Evolutionary conservation across 208 protist species (phyloP).

Genomic region (Trypanosoma lewisi): DNA sequence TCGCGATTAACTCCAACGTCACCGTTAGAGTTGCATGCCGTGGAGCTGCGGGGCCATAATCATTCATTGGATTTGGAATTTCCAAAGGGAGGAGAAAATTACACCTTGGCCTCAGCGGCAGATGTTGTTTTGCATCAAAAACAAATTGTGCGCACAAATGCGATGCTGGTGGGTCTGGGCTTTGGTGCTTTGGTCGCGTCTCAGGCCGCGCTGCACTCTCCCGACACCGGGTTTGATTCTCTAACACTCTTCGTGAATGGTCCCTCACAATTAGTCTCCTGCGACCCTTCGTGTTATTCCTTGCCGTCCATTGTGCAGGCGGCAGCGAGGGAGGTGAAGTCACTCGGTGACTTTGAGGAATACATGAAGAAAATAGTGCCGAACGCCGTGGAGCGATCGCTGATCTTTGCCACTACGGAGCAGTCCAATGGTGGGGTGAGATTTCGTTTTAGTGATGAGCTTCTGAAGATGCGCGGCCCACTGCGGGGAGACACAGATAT

Average conservation of each 20-base stretch:
- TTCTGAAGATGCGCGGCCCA: constrained; percentile 29
- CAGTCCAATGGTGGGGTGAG: constrained; percentile 23
- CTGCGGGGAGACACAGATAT: constrained; percentile 21
- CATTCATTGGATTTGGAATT: constrained; percentile 33
- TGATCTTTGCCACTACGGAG: constrained; percentile 53
- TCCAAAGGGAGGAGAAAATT: constrained; percentile 17
- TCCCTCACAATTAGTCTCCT: constrained; percentile 39
- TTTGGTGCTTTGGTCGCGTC: constrained; percentile 74
- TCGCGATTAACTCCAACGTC: constrained; percentile 39
- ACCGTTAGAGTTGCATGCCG: constrained; percentile 76
- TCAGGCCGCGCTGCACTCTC: constrained; percentile 54
- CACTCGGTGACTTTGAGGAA: constrained; percentile 40
- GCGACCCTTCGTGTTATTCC: constrained; percentile 32
- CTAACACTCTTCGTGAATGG: constrained; percentile 62
- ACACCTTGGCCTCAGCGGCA: constrained; percentile 46
- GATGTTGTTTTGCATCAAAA: constrained; percentile 58
- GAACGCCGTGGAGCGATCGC: constrained; percentile 44
- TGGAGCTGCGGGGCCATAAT: constrained; percentile 79
- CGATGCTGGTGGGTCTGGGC: constrained; percentile 52
- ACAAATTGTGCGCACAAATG: constrained; percentile 42
- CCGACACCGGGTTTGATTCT: constrained; percentile 45
- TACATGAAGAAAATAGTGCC: constrained; percentile 40
- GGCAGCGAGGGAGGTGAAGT: constrained; percentile 21
- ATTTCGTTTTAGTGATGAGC: constrained; percentile 43
- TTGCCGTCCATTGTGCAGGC: constrained; percentile 28